phyloP scores from a whole-genome alignment of 2,329 filamentous ascomycete species.

The Didymella exigua region DNA sequence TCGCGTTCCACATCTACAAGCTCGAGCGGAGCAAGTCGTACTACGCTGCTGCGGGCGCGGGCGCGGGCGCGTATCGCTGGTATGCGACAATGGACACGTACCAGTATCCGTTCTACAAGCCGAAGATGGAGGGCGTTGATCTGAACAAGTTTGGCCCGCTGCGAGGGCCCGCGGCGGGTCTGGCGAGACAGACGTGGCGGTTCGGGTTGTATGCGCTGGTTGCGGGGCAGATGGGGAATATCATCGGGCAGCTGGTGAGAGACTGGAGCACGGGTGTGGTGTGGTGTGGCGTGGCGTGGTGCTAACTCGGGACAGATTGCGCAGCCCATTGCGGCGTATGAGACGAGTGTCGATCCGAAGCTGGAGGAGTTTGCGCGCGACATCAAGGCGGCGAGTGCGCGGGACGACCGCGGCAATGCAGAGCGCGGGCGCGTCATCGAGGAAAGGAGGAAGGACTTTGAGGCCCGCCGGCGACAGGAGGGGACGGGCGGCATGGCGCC shows the following conservation, averaged over 20 bases:
- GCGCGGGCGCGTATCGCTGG: slow-evolving; percentile 40
- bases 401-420: slow-evolving; percentile 17
- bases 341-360: slow-evolving; percentile 48
- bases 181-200: slow-evolving; percentile 36
- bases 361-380: slow-evolving; percentile 49
- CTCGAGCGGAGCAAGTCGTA: slow-evolving; percentile 48
- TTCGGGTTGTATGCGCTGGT: slow-evolving; percentile 34
- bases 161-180: slow-evolving; percentile 42
- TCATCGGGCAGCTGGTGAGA: slow-evolving; percentile 43
- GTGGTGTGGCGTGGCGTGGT: too few relatives aligned
- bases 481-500: slow-evolving; percentile 42
- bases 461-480: slow-evolving; percentile 22
- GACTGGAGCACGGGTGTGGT: too few relatives aligned
- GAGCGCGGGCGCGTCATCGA: slow-evolving; percentile 26
- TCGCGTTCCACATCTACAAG: slow-evolving; percentile 50
- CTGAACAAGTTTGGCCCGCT: slow-evolving; percentile 47
- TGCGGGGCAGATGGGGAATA: slow-evolving; percentile 38
- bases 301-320: too few relatives aligned
- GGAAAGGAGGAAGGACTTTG: slow-evolving; percentile 27
- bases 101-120: slow-evolving; percentile 52
- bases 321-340: slow-evolving; percentile 42
- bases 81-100: slow-evolving; percentile 43
- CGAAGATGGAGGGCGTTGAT: slow-evolving; percentile 47
- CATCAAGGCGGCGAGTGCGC: slow-evolving; percentile 35
- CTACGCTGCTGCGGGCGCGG: slow-evolving; percentile 44